Base-by-base conservation (phyloP, 2,329 filamentous ascomycete species). In the Exserohilum rostratum region DNA sequence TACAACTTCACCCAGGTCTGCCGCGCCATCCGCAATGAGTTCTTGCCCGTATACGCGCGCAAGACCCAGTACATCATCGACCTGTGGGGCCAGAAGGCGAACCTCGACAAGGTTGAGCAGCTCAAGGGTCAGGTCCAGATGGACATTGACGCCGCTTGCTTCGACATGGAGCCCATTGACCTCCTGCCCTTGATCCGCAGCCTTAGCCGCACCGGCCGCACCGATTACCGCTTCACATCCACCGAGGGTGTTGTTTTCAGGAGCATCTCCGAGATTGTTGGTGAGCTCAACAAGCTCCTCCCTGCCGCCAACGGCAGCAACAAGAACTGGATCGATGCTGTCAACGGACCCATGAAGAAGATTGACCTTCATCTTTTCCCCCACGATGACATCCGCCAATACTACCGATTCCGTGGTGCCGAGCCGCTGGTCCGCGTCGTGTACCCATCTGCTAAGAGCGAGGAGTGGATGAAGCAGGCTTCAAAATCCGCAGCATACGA, bases 1-100 rank as follows among this genome's bases (percentile, higher is more conserved):
- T 51, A 55, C 52, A 46, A 20, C 20, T 48, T 72, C 2, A 66
- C 66, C 1, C 66, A 70, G 46, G 67, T 66, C n/a, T 69, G 61
- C 45, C 58, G 45, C 3, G 55, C 61, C n/a, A 57, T 71, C 12
- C 68, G 69, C 34, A 22, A 47, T 4, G 69, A 72, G 31, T 71
- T 65, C 37, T 58, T 61, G 4, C 62, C 66, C 1, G 31, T 62
- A 2, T 70, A 65, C 58, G 50, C 29, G 22, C 18, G 44, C 22
- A 53, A 52, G 9, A 45, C 50, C 5, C 37, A 54, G 15, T 60
- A 60, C 46, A 55, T 57, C 27, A 55, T 60, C 37, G 57, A 60
- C 35, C 29, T 55, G 11, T 55, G 52, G 52, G 39, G 40, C 35
- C 52, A 55, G 22, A 55, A 50, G 42, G 3, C 42, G 10, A 46